A percentile compares a stretch with the other conserved stretches of the same genome.
These are phyloP conservation scores for Oryza nivara DNA, from an alignment of 176 grass and related monocot genomes.

Conservation along the genomic window DNA sequence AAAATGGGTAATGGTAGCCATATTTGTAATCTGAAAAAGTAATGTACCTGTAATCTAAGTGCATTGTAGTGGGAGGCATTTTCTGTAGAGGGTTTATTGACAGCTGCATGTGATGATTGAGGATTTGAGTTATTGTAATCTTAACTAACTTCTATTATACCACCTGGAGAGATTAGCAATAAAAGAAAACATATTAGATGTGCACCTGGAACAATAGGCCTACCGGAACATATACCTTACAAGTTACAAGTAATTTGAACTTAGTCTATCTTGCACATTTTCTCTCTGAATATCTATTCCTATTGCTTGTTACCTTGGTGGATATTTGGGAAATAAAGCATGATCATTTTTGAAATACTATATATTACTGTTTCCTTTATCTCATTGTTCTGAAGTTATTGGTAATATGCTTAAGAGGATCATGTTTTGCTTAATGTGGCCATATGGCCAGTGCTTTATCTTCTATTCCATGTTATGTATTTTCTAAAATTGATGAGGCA, in stretches of 20 bases:
- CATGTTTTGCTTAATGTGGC: background rate
- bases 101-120: background rate
- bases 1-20: background rate
- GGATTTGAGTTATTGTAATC: too few species aligned
- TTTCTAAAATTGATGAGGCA: background rate
- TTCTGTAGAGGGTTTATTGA: background rate
- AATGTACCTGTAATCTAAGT: background rate
- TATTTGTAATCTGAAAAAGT: background rate
- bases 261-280: background rate
- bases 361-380: background rate
- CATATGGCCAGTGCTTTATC: background rate
- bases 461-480: background rate
- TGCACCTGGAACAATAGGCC: background rate
- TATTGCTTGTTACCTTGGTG: background rate
- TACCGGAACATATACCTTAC: background rate
- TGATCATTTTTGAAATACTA: too few species aligned
- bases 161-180: background rate
- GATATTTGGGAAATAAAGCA: background rate
- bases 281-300: background rate
- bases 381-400: background rate
- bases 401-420: background rate
- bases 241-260: background rate
- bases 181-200: background rate
- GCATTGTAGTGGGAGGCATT: background rate
- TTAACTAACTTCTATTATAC: background rate